These are phyloP conservation scores for Elsinoe necatrix DNA, from an alignment of 2,329 filamentous ascomycete species.

Conservation along the genomic window DNA sequence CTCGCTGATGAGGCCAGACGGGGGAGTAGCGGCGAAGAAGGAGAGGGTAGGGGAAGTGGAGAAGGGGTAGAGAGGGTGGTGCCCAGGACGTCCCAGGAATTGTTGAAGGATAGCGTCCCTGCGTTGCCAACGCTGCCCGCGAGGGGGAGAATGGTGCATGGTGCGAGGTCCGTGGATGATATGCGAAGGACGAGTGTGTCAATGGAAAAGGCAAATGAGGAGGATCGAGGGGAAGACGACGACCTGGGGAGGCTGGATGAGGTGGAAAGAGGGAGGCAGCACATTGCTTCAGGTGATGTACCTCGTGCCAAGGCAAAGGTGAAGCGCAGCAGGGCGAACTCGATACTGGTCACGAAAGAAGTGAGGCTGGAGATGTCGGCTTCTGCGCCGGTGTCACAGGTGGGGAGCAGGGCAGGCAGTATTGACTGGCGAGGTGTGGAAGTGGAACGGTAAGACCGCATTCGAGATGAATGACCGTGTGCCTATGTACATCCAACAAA, in stretches of 20 bases:
- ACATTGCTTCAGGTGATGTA: neutral
- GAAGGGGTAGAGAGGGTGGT: too few relatives aligned
- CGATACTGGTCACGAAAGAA: constrained; percentile 5
- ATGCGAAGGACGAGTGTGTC: neutral
- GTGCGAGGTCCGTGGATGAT: neutral
- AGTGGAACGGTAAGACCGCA: neutral
- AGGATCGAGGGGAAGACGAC: neutral
- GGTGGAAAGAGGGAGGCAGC: neutral
- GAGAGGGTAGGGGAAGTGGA: too few relatives aligned
- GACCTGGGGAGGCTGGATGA: neutral
- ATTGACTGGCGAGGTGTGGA: neutral
- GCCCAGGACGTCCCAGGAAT: neutral
- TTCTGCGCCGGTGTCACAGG: neutral
- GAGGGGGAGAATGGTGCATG: neutral
- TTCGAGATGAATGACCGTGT: too few relatives aligned
- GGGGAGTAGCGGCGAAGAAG: too few relatives aligned
- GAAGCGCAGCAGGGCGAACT: neutral
- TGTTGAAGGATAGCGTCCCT: neutral
- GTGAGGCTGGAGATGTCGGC: neutral
- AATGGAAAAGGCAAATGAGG: neutral
- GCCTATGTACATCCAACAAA: neutral
- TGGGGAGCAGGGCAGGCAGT: neutral
- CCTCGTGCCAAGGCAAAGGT: neutral
- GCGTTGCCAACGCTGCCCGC: neutral
- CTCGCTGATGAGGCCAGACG: neutral